Conservation (phyloP, 225 moss, liverwort and hornwort genomes). For the Climacium dendroides region DNA sequence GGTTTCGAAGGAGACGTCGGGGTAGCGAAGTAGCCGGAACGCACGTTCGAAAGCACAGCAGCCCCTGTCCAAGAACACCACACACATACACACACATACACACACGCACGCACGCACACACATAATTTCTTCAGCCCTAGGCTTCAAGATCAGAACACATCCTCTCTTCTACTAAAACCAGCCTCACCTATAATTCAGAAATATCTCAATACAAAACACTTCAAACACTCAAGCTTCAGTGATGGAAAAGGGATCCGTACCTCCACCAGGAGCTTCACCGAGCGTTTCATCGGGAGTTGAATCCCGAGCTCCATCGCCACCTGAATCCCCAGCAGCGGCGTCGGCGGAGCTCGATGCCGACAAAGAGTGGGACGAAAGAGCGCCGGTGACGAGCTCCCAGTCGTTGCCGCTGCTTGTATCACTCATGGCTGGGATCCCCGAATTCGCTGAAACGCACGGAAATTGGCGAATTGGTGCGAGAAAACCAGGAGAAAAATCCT, state of each 20-base stretch:
- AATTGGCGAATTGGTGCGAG: not conserved
- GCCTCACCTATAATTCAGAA: not conserved
- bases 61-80: not conserved
- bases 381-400: slow-evolving; percentile 21
- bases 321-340: not conserved
- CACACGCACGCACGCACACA: not conserved
- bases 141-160: not conserved
- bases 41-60: slow-evolving; percentile 6
- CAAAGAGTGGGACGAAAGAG: slow-evolving; percentile 7
- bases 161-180: not conserved
- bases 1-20: not conserved
- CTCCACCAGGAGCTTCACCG: not conserved
- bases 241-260: not conserved
- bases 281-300: not conserved
- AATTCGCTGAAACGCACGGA: not conserved
- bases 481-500: not conserved
- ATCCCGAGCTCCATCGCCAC: not conserved
- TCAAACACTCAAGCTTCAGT: not conserved
- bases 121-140: not conserved
- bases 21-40: slow-evolving; percentile 3
- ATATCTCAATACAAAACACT: not conserved
- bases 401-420: slow-evolving; percentile 29
- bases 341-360: slow-evolving; percentile 2
- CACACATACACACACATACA: not conserved
- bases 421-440: not conserved